Base-by-base conservation (phyloP, 805 yeast genomes). In the Tetrapisispora pingtungensis region DNA sequence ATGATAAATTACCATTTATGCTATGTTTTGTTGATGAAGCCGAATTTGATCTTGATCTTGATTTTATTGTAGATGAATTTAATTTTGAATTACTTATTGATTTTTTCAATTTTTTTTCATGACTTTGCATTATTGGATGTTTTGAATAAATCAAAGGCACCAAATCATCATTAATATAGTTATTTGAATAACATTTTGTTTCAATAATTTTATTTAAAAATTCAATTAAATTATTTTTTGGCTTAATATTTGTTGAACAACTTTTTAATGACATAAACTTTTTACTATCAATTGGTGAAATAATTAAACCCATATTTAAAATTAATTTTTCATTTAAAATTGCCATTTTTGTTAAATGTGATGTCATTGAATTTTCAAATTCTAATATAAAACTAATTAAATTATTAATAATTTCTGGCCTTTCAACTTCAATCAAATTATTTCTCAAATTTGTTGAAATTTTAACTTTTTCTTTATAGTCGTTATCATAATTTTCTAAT, bases 271-370 rank as follows among this genome's bases (percentile, higher is more conserved):
- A 37, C 40, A 37, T 37, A 27, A 27, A 37, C 17, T 37, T 37
- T 28, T 37, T 37, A 13, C 27, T 56, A 38, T 74, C 68, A 41
- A 90, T 67, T 3, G 97, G 97, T 40, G 84, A 69, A 5, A 93
- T 72, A 48, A 84, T 77, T 36, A 88, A 82, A 22, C 97, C 97
- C 19, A 84, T 73, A 56, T 89, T 88, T 67, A 93, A 74, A 17
- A 85, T 73, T 46, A 84, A 72, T 15, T 85, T 84, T 65, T 90
- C 97, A 43, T 80, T 77, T 72, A 86, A 83, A 24, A 90, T 84
- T 3, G 97, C 81, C 62, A 81, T 90, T 58, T 88, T 87, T 55
- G 85, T 89, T 45, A 93, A 68, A 63, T 89, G 96, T 38, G 89
- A 77, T 49, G 85, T 77, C 71, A 90, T 69, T 10, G 96, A 97